These are phyloP conservation scores for Malus hybrid DNA, from an alignment of 331 rosid species.

Conservation along the genomic window DNA sequence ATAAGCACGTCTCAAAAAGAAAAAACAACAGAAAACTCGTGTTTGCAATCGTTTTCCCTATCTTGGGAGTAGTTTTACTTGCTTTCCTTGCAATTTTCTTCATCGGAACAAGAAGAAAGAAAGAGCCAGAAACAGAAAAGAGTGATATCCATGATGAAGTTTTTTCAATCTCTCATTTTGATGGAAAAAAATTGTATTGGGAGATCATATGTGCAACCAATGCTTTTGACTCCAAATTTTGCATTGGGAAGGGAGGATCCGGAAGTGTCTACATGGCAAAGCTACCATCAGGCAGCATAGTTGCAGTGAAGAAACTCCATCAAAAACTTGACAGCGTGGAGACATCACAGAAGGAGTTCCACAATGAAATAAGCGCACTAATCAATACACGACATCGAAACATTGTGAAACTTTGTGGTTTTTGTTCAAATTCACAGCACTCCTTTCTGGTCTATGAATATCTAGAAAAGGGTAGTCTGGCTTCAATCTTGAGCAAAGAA, in stretches of 20 bases:
- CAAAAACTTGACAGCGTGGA: neutral
- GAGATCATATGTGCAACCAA: conserved; percentile 15
- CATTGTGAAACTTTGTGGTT: too few relatives aligned
- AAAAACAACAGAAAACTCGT: neutral
- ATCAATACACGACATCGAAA: too few relatives aligned
- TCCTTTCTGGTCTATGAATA: too few relatives aligned
- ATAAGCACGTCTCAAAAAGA: too few relatives aligned
- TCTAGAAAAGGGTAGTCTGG: too few relatives aligned
- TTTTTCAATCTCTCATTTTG: neutral
- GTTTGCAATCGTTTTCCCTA: neutral
- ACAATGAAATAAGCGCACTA: neutral
- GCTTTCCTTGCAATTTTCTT: neutral
- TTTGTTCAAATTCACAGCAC: too few relatives aligned
- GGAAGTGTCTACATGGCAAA: conserved; percentile 35
- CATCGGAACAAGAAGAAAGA: neutral
- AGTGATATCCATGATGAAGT: neutral
- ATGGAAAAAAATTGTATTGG: neutral
- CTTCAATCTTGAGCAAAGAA: too few relatives aligned
- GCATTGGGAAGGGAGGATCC: conserved; percentile 27
- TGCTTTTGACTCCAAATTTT: conserved; percentile 3
- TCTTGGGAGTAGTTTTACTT: neutral
- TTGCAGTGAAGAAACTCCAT: conserved; percentile 22
- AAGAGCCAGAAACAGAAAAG: too few relatives aligned
- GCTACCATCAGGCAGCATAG: conserved; percentile 1
- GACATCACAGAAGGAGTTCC: neutral